Evolutionary conservation across 2,329 filamentous ascomycete species (phyloP).

Genomic region (Simplicillium aogashimaense): DNA sequence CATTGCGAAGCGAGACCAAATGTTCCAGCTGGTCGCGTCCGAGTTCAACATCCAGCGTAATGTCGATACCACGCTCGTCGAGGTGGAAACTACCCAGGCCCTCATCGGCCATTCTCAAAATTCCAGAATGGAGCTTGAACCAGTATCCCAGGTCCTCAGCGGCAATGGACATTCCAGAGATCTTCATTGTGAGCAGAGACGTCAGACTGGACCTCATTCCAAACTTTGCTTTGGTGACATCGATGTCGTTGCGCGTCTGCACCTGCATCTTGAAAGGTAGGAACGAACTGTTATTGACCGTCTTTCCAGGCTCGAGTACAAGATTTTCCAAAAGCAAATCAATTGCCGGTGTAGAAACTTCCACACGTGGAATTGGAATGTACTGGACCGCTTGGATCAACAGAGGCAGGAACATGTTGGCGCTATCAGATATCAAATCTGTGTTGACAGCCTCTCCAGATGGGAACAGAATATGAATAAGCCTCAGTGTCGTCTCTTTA

Average conservation of each 20-base stretch:
- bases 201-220: constrained; percentile 54
- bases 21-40: constrained; percentile 69
- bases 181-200: constrained; percentile 65
- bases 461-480: constrained; percentile 62
- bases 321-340: constrained; percentile 86
- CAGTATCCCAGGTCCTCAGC: constrained; percentile 88
- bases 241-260: constrained; percentile 76
- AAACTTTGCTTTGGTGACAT: constrained; percentile 64
- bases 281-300: constrained; percentile 80
- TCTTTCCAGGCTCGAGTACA: constrained; percentile 77
- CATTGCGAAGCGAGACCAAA: constrained; percentile 65
- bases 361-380: constrained; percentile 82
- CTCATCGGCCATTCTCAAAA: constrained; percentile 68
- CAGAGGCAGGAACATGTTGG: constrained; percentile 71
- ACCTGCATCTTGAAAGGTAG: constrained; percentile 75
- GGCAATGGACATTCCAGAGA: constrained; percentile 74
- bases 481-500: constrained; percentile 52
- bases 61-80: constrained; percentile 78
- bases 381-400: constrained; percentile 72
- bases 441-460: constrained; percentile 28
- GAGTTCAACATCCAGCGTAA: constrained; percentile 77
- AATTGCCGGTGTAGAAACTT: constrained; percentile 71
- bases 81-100: constrained; percentile 80
- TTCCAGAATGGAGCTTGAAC: constrained; percentile 66
- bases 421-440: constrained; percentile 2